Evolutionary conservation across 192 early-diverging fungal genomes (phyloP).

Genomic region (Entophlyctis helioformis): DNA sequence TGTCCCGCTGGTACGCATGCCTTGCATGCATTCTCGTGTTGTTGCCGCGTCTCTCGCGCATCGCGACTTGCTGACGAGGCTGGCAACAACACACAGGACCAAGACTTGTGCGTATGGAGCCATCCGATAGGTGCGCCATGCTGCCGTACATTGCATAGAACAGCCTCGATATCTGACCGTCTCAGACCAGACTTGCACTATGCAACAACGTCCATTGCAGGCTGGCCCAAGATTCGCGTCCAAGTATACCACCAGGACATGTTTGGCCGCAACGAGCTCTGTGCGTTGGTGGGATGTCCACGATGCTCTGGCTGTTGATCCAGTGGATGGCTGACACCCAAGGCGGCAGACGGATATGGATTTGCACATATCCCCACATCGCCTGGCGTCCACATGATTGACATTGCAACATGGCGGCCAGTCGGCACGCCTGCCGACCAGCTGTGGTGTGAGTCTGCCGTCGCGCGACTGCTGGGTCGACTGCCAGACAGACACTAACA

Average conservation of each 20-base stretch:
- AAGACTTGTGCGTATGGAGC: constrained; percentile 29
- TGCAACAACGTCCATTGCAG: constrained; percentile 30
- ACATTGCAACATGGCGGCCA: constrained; percentile 40
- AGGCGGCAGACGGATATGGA: constrained; percentile 38
- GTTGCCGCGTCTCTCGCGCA: not conserved
- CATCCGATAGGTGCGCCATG: constrained; percentile 39
- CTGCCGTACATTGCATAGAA: not conserved
- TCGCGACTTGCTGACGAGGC: not conserved
- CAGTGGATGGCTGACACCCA: not conserved
- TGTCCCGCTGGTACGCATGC: constrained; percentile 14
- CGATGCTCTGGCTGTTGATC: not conserved
- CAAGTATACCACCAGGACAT: constrained; percentile 39
- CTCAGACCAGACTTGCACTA: constrained; percentile 35
- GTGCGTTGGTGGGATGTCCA: constrained; percentile 5
- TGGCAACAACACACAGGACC: constrained; percentile 17
- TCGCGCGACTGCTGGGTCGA: not conserved
- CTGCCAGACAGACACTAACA: not conserved
- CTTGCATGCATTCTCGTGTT: not conserved
- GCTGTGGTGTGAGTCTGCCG: constrained; percentile 25
- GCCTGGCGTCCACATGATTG: constrained; percentile 34
- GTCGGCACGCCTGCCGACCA: constrained; percentile 24
- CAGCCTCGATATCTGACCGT: not conserved
- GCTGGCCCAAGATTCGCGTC: constrained; percentile 44
- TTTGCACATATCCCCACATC: constrained; percentile 39
- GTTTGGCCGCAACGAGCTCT: constrained; percentile 41